A percentile compares a stretch with the other conserved stretches of the same genome.
phyloP scores from a whole-genome alignment of 176 grass and related monocot species.

The Aegilops tauschii region DNA sequence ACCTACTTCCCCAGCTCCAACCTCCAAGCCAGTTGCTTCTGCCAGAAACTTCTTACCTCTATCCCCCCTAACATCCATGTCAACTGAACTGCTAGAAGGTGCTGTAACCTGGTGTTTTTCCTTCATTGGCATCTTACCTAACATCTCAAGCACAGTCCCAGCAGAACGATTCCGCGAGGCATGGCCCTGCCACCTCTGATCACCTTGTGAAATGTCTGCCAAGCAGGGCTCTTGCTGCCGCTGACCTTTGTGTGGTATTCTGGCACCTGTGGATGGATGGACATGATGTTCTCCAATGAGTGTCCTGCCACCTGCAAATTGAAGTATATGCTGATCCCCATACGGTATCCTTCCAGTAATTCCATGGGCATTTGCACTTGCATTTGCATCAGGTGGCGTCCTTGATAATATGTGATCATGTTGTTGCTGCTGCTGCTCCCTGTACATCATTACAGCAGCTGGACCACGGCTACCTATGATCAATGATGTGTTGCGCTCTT shows the following conservation, averaged over 20 bases:
- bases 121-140: slow-evolving; percentile 20
- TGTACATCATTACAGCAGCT: slow-evolving; percentile 14
- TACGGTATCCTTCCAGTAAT: neutral
- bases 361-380: neutral
- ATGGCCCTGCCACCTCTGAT: slow-evolving; percentile 24
- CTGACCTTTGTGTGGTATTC: neutral
- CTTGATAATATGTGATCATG: slow-evolving; percentile 27
- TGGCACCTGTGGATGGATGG: neutral
- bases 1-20: neutral
- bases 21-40: neutral
- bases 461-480: neutral
- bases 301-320: neutral
- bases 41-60: slow-evolving; percentile 15
- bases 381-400: slow-evolving; percentile 11
- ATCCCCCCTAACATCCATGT: slow-evolving; percentile 8
- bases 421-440: slow-evolving; percentile 31
- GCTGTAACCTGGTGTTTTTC: neutral
- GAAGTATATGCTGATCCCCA: slow-evolving; percentile 26
- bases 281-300: slow-evolving; percentile 23
- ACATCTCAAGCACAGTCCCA: slow-evolving; percentile 2
- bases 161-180: neutral
- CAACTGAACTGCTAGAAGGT: slow-evolving; percentile 20
- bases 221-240: neutral
- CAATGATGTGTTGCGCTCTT: neutral
- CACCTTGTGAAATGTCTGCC: slow-evolving; percentile 7